These are phyloP conservation scores for Trametes pubescens DNA, from an alignment of 1,284 basidiomycete genomes.

Conservation along the genomic window DNA sequence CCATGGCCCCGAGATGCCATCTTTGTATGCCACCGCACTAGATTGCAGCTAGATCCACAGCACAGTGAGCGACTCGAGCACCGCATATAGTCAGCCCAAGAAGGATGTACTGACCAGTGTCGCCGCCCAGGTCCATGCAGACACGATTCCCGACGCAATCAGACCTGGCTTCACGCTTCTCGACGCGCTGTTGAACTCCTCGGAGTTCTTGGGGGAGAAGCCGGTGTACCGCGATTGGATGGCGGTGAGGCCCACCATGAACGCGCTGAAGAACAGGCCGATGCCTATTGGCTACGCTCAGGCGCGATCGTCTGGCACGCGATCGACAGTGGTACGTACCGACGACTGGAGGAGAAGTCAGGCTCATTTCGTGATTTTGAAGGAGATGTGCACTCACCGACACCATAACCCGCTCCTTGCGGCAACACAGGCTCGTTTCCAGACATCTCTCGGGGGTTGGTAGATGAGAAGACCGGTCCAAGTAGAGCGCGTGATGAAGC, in stretches of 20 bases:
- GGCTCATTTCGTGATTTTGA: slow-evolving; percentile 8
- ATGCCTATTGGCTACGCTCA: slow-evolving; percentile 58
- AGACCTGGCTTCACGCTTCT: slow-evolving; percentile 87
- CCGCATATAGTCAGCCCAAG: background rate
- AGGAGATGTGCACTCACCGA: slow-evolving; percentile 64
- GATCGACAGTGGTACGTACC: slow-evolving; percentile 46
- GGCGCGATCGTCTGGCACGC: background rate
- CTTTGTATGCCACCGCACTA: slow-evolving; percentile 85
- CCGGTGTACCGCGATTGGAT: slow-evolving; percentile 78
- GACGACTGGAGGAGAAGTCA: slow-evolving; percentile 48
- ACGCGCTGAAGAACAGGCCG: slow-evolving; percentile 82
- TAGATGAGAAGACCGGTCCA: background rate
- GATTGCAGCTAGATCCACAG: slow-evolving; percentile 69
- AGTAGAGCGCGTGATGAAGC: background rate
- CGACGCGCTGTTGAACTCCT: slow-evolving; percentile 87
- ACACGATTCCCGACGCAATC: slow-evolving; percentile 90
- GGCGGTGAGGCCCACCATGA: slow-evolving; percentile 78
- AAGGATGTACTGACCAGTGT: slow-evolving; percentile 59
- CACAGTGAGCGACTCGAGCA: background rate
- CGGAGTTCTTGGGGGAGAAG: slow-evolving; percentile 73
- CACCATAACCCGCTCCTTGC: slow-evolving; percentile 68
- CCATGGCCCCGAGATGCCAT: slow-evolving; percentile 69
- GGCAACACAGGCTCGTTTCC: slow-evolving; percentile 41
- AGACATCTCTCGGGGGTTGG: slow-evolving; percentile 29
- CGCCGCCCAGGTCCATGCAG: slow-evolving; percentile 87